Evolutionary conservation across 2,329 filamentous ascomycete genomes (phyloP).

Genomic region (Chrysosporium queenslandicum): DNA sequence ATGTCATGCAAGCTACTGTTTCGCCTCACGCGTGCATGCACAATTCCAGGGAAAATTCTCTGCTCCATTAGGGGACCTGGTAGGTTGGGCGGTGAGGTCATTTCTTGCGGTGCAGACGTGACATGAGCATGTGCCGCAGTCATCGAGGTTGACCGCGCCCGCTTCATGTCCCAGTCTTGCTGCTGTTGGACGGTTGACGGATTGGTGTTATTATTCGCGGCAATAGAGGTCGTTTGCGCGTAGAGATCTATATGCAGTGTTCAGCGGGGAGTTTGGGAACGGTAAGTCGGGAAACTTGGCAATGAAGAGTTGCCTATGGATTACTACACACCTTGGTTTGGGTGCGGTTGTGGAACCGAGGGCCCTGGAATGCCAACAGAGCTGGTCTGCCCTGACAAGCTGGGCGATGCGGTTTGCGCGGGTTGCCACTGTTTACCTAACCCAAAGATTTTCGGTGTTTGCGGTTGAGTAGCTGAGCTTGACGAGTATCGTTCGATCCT

Average conservation of each 20-base stretch:
- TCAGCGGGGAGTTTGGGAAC: slow-evolving; percentile 7
- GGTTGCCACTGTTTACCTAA: slow-evolving; percentile 8
- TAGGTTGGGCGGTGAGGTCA: background rate
- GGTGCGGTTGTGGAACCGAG: background rate
- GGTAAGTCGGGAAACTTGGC: slow-evolving; percentile 11
- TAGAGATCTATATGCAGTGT: slow-evolving; percentile 12
- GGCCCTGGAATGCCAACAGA: slow-evolving; percentile 3
- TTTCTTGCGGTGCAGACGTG: slow-evolving; percentile 3
- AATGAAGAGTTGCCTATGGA: slow-evolving; percentile 6
- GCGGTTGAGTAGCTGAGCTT: slow-evolving; percentile 6
- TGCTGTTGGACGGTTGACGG: background rate
- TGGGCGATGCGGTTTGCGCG: slow-evolving; percentile 6
- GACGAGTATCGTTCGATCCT: slow-evolving; percentile 26
- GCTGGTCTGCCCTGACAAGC: background rate
- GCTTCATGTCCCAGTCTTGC: slow-evolving; percentile 1
- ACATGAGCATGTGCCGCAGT: background rate
- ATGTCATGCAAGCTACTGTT: slow-evolving; percentile 6
- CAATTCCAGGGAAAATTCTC: slow-evolving; percentile 36
- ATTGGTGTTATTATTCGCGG: background rate
- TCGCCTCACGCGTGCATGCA: slow-evolving; percentile 27
- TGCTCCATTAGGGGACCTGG: slow-evolving; percentile 24
- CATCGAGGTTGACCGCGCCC: background rate
- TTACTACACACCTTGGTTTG: background rate
- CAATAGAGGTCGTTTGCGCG: slow-evolving; percentile 6
- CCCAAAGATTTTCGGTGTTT: slow-evolving; percentile 11